Evolutionary conservation across 2,329 filamentous ascomycete genomes (phyloP), one percentile per base, ranked within the genome.

Genomic region (Teratosphaeria nubilosa): DNA sequence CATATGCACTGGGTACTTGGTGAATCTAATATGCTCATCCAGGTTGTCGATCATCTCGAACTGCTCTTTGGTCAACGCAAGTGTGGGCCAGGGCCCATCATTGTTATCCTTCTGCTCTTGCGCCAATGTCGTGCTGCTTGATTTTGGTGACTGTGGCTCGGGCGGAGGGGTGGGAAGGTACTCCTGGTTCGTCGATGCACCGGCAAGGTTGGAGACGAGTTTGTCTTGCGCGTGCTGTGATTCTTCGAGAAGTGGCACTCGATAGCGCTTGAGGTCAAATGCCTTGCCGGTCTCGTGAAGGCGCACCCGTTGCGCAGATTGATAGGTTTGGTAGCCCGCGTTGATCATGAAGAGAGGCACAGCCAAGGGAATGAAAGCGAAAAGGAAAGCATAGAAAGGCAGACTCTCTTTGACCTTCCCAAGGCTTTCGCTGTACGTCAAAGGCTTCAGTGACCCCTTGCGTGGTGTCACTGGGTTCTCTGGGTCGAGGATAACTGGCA

Each of bases 31-130:
- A 30, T 61, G n/a, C 4, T 76, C 71, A 63, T 97, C 85, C 54
- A 97, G 77, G 10, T 84, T 82, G 31, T 87, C 80, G 61, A 96
- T 88, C 83, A 96, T 96, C 54, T 82, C 80, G 70, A 96, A 95
- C 73, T 97, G 92, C 53, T 85, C 82, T 4, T 85, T 79, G 0
- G 88, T 86, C 56, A 97, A 76, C 0, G 91, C 91, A 56, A 97
- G 78, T 0, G 85, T 90, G 0, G 88, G 88, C 51, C 69, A 73
- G 2, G 60, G 31, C 1, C 31, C 24, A 13, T 58, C 55, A 16
- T 59, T 56, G 45, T 60, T 63, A 24, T 27, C 41, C 11, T 56
- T 71, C 60, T 66, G 73, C 65, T 50, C 66, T 68, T 31, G 66
- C 65, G 27, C 62, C 22, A 56, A 37, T 10, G 4, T 51, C 24